Evolutionary conservation across 2,329 filamentous ascomycete genomes (phyloP).

Genomic region (Botrytis aclada): DNA sequence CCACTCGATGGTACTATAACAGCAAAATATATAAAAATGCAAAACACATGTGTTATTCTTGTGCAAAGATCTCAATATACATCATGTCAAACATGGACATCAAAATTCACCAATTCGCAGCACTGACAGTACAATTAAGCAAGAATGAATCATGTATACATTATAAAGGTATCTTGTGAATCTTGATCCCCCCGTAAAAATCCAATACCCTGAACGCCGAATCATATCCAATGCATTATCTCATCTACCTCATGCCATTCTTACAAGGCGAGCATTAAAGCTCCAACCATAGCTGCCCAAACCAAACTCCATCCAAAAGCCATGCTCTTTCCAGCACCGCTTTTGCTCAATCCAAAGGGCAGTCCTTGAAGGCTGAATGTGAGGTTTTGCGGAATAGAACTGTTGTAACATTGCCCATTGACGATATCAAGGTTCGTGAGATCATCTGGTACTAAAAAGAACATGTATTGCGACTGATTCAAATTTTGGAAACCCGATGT

Average conservation of each 20-base stretch:
- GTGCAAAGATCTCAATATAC: too few relatives aligned
- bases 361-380: conserved; percentile 65
- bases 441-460: conserved; percentile 72
- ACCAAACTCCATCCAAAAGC: neutral
- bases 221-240: conserved; percentile 6
- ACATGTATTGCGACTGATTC: conserved; percentile 70
- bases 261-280: neutral
- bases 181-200: neutral
- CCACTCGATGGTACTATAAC: neutral
- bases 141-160: neutral
- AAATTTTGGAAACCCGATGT: conserved; percentile 67
- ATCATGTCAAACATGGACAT: neutral
- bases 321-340: conserved; percentile 8
- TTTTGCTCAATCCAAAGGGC: conserved; percentile 42
- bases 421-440: conserved; percentile 62
- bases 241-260: neutral
- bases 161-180: conserved; percentile 1
- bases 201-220: neutral
- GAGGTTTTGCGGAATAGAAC: conserved; percentile 63
- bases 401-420: conserved; percentile 66
- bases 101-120: too few relatives aligned
- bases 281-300: neutral
- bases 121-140: neutral
- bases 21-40: neutral
- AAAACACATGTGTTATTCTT: too few relatives aligned